These are phyloP conservation scores for Herpetospermum pedunculosum DNA, from an alignment of 306 rosid species.

Conservation along the genomic window DNA sequence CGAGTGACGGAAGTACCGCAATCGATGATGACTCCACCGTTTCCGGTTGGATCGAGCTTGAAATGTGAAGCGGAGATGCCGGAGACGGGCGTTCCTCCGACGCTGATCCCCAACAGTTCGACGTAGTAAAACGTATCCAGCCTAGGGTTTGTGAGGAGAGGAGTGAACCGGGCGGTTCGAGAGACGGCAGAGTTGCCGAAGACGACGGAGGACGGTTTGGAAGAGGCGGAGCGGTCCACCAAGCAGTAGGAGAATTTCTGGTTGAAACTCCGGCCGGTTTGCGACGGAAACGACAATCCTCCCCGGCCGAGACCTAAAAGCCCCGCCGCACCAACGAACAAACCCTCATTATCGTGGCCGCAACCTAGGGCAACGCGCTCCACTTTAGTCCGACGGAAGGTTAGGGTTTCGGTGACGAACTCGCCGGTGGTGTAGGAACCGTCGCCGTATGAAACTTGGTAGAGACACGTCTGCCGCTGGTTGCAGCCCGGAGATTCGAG, in stretches of 20 bases:
- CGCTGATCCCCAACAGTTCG: constrained; percentile 63
- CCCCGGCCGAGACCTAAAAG: constrained; percentile 84
- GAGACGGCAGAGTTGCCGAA: constrained; percentile 77
- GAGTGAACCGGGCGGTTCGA: constrained; percentile 74
- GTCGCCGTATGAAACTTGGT: constrained; percentile 88
- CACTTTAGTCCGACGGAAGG: constrained; percentile 53
- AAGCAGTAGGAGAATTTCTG: constrained; percentile 80
- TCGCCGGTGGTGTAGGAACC: constrained; percentile 77
- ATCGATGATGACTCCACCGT: constrained; percentile 84
- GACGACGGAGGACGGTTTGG: constrained; percentile 57
- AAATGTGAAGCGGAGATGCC: constrained; percentile 53
- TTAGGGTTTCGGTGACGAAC: constrained; percentile 79
- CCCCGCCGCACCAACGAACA: constrained; percentile 91
- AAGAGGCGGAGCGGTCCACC: constrained; percentile 75
- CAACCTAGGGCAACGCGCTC: constrained; percentile 67
- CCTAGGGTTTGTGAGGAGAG: constrained; percentile 50
- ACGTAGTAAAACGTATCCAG: constrained; percentile 81
- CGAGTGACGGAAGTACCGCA: constrained; percentile 93
- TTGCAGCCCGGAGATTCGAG: constrained; percentile 60
- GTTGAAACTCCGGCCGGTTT: constrained; percentile 55
- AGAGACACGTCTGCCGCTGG: constrained; percentile 35
- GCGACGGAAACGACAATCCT: constrained; percentile 56
- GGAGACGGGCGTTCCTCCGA: constrained; percentile 57
- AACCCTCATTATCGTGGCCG: constrained; percentile 79
- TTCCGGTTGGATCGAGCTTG: constrained; percentile 49